These are phyloP conservation scores for Chrysanthemum seticuspe DNA, from an alignment of 129 eudicot genomes.

Conservation along the genomic window DNA sequence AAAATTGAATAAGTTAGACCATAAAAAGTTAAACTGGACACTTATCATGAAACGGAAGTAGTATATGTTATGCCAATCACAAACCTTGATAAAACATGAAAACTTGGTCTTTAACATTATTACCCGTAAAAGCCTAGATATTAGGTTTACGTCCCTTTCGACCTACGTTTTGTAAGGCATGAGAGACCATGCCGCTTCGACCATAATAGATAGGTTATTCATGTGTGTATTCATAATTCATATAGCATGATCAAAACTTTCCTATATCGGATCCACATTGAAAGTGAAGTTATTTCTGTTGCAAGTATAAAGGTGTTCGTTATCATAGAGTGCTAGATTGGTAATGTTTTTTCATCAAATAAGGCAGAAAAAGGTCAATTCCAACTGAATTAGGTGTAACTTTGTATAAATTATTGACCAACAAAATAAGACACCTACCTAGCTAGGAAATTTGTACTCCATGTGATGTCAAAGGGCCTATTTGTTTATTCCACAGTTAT, in stretches of 20 bases:
- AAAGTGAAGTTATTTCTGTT: slow-evolving; percentile 25
- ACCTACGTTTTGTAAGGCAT: background rate
- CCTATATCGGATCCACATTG: background rate
- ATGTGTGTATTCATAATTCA: background rate
- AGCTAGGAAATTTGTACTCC: slow-evolving; percentile 25
- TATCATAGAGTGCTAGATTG: slow-evolving; percentile 12
- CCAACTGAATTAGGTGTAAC: slow-evolving; percentile 8
- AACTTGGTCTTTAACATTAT: too few relatives aligned
- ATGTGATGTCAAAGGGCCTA: slow-evolving; percentile 29
- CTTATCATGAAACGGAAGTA: too few relatives aligned
- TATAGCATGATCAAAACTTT: background rate
- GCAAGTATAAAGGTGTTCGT: slow-evolving; percentile 8
- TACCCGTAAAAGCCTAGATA: background rate
- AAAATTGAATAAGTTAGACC: too few relatives aligned
- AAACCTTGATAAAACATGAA: too few relatives aligned
- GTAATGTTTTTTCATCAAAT: slow-evolving; percentile 16
- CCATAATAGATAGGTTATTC: background rate
- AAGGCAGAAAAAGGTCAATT: slow-evolving; percentile 10
- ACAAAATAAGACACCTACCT: slow-evolving; percentile 22
- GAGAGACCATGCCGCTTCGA: slow-evolving; percentile 6
- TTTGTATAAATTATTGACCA: slow-evolving; percentile 25
- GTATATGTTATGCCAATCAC: too few relatives aligned
- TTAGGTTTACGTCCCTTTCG: background rate
- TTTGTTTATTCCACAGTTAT: background rate
- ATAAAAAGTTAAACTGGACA: too few relatives aligned